phyloP scores from a whole-genome alignment of 495 filamentous ascomycete genomes.

The Melanomma pulvis-pyrius region DNA sequence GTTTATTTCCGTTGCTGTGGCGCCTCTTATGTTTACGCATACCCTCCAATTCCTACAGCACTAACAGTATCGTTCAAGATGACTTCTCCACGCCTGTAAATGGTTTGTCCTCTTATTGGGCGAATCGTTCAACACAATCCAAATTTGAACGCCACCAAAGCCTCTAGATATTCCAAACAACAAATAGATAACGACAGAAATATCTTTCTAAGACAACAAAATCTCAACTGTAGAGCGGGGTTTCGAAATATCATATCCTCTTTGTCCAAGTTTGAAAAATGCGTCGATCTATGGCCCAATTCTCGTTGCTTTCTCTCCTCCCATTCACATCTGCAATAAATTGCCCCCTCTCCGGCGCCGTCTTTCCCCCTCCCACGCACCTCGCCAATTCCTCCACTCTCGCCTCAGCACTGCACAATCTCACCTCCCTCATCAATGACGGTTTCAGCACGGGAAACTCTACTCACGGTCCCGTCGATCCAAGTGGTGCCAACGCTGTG shows the following conservation, averaged over 20 bases:
- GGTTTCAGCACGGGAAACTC: constrained; percentile 7
- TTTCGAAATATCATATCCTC: not conserved
- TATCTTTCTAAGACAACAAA: not conserved
- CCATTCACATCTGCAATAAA: not conserved
- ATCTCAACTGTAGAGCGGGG: not conserved
- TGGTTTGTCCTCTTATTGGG: not conserved
- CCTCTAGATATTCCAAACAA: not conserved
- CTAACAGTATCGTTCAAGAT: not conserved
- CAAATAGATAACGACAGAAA: not conserved
- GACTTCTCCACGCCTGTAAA: not conserved
- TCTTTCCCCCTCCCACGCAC: constrained; percentile 10
- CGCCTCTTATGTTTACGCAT: not conserved
- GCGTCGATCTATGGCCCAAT: not conserved
- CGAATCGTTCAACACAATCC: not conserved
- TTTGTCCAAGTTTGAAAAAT: not conserved
- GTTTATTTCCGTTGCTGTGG: too few species aligned
- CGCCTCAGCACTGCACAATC: constrained; percentile 1
- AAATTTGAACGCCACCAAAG: not conserved
- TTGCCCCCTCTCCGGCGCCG: constrained; percentile 9
- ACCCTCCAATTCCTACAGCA: not conserved
- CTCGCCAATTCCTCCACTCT: not conserved
- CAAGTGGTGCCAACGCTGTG: constrained; percentile 3
- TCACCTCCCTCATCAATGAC: not conserved
- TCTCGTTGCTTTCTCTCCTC: not conserved
- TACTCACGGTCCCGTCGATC: not conserved